Evolutionary conservation across 306 rosid genomes (phyloP).

Genomic region (Benincasa hispida): DNA sequence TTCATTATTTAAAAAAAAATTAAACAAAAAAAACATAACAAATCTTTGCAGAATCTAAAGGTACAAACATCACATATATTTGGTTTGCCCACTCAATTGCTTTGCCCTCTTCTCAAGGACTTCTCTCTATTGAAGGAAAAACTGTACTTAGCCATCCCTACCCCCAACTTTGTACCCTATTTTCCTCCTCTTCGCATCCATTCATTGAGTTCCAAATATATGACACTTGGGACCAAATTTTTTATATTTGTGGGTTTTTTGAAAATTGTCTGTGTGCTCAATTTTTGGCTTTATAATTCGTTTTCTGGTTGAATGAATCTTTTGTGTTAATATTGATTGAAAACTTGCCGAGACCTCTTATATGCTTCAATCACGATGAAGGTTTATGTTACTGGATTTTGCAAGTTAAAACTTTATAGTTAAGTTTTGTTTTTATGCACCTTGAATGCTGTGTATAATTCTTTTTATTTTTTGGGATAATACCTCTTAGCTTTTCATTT

Average conservation of each 20-base stretch:
- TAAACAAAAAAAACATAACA: background rate
- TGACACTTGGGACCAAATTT: background rate
- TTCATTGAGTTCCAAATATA: background rate
- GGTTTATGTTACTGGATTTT: background rate
- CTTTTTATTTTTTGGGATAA: no score
- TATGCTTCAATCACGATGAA: background rate
- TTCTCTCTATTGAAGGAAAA: background rate
- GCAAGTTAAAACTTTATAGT: background rate
- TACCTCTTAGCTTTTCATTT: no score
- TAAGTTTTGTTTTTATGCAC: background rate
- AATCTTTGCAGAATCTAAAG: slow-evolving; percentile 4
- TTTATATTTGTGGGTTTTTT: background rate
- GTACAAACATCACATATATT: background rate
- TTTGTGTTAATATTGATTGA: background rate
- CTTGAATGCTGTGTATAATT: no score
- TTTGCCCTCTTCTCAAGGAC: background rate
- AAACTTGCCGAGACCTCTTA: background rate
- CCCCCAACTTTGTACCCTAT: background rate
- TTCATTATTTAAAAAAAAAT: background rate
- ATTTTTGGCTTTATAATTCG: no score
- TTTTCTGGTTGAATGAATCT: background rate
- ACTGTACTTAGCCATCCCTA: background rate
- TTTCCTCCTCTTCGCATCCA: background rate
- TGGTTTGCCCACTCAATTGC: slow-evolving; percentile 1
- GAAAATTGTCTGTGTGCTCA: no score